Conservation (phyloP, 495 filamentous ascomycete species). For the Platismatia glauca region DNA sequence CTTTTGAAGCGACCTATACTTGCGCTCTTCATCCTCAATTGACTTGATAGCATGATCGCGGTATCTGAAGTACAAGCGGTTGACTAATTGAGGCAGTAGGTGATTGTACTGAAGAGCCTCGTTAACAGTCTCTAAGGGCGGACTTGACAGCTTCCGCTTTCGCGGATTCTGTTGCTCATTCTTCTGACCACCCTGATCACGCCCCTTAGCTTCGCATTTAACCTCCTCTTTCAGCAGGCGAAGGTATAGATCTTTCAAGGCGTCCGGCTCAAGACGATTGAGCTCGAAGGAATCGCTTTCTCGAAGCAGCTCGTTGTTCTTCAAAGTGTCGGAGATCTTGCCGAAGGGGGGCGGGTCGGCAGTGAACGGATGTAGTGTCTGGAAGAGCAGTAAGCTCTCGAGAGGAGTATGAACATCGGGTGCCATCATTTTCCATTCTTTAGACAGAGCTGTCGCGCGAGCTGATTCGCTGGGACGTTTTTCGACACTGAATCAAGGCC, state of each 20-base stretch:
- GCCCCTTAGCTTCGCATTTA: slow-evolving; percentile 20
- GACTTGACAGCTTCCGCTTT: slow-evolving; percentile 65
- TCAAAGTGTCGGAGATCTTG: slow-evolving; percentile 63
- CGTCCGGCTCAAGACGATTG: slow-evolving; percentile 64
- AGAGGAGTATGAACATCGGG: slow-evolving; percentile 69
- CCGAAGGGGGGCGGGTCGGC: slow-evolving; percentile 55
- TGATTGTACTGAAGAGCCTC: slow-evolving; percentile 56
- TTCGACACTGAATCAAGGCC: not conserved
- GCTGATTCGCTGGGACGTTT: not conserved
- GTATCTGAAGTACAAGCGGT: slow-evolving; percentile 67
- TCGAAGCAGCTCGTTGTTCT: slow-evolving; percentile 59
- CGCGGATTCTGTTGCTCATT: slow-evolving; percentile 42
- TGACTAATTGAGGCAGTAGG: slow-evolving; percentile 58
- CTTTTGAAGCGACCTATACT: slow-evolving; percentile 50
- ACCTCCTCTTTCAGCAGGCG: slow-evolving; percentile 68
- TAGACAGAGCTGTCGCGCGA: slow-evolving; percentile 8
- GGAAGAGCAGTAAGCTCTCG: slow-evolving; percentile 83
- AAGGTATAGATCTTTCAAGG: slow-evolving; percentile 68
- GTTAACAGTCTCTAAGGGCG: slow-evolving; percentile 51
- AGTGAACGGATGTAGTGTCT: slow-evolving; percentile 63
- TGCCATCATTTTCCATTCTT: slow-evolving; percentile 38
- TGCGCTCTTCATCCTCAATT: slow-evolving; percentile 66
- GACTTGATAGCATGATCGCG: slow-evolving; percentile 53
- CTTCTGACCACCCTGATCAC: slow-evolving; percentile 25
- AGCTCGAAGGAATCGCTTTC: slow-evolving; percentile 60